These are phyloP conservation scores for Carex kokanica DNA, from an alignment of 176 grass and related monocot species.

Conservation along the genomic window DNA sequence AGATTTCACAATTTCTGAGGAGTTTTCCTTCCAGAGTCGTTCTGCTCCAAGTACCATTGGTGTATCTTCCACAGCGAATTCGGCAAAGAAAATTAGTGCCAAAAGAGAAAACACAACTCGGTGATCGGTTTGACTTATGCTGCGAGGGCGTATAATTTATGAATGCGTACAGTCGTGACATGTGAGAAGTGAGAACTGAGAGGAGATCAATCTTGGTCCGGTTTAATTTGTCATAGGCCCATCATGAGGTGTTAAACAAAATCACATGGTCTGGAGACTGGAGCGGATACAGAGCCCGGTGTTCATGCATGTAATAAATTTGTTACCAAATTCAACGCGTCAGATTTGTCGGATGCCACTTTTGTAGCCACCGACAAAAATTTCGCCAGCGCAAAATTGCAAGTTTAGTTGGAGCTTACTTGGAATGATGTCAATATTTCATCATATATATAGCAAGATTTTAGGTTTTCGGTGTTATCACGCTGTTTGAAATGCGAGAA, in stretches of 20 bases:
- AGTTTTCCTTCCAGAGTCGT: no score
- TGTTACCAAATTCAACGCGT: constrained; percentile 8
- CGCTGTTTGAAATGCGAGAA: background rate
- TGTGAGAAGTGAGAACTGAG: background rate
- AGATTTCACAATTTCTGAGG: no score
- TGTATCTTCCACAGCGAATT: background rate
- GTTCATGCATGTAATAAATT: background rate
- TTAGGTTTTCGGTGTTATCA: background rate
- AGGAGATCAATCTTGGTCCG: background rate
- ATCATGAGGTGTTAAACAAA: background rate
- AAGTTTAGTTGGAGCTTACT: constrained; percentile 1
- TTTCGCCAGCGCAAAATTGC: background rate
- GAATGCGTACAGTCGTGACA: background rate
- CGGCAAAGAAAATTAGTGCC: background rate
- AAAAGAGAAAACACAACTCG: background rate
- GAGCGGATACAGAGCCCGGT: background rate
- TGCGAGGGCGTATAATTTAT: background rate
- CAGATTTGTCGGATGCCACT: constrained; percentile 8
- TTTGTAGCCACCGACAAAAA: background rate
- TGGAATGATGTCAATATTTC: constrained; percentile 14
- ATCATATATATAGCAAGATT: background rate
- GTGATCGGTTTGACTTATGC: constrained; percentile 15
- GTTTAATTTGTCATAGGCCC: constrained; percentile 1
- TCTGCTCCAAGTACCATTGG: background rate
- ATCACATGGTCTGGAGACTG: constrained; percentile 11